Conservation (phyloP, 2,329 filamentous ascomycete species). For the Grosmannia clavigera region DNA sequence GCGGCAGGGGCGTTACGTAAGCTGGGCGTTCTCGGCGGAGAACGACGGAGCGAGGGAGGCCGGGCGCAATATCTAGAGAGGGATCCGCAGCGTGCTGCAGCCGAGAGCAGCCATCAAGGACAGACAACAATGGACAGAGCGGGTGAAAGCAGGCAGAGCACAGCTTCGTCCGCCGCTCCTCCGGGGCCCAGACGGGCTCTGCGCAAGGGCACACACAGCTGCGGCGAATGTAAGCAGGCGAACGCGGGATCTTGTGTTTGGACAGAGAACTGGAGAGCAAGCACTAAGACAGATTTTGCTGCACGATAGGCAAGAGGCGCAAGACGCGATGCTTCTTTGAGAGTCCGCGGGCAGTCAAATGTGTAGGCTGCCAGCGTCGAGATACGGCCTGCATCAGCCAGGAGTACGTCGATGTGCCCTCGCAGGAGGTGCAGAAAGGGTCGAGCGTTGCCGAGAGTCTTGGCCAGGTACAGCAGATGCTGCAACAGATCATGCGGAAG, state of each 20-base stretch:
- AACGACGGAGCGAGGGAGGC: neutral
- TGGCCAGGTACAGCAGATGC: conserved; percentile 22
- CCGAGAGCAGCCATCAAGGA: neutral
- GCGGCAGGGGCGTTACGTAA: neutral
- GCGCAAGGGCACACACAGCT: conserved; percentile 8
- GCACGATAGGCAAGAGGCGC: conserved; percentile 31
- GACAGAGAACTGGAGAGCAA: neutral
- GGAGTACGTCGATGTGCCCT: conserved; percentile 23
- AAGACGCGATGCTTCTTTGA: conserved; percentile 37
- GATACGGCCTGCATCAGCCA: conserved; percentile 31
- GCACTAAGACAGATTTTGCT: neutral
- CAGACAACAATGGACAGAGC: neutral
- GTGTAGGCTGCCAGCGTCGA: conserved; percentile 31
- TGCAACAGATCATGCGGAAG: conserved; percentile 11
- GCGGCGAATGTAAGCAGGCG: conserved; percentile 4
- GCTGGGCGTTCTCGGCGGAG: neutral
- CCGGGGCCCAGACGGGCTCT: neutral
- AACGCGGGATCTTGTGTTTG: neutral
- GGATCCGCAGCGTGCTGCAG: neutral
- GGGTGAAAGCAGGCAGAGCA: neutral
- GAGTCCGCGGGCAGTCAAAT: conserved; percentile 21
- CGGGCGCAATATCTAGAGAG: neutral
- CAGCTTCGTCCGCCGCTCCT: neutral
- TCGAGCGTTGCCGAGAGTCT: conserved; percentile 18
- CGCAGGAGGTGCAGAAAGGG: neutral